Evolutionary conservation across 2,329 filamentous ascomycete species (phyloP), one percentile per base, ranked within the genome.

Genomic region (Zarea fungicola): DNA sequence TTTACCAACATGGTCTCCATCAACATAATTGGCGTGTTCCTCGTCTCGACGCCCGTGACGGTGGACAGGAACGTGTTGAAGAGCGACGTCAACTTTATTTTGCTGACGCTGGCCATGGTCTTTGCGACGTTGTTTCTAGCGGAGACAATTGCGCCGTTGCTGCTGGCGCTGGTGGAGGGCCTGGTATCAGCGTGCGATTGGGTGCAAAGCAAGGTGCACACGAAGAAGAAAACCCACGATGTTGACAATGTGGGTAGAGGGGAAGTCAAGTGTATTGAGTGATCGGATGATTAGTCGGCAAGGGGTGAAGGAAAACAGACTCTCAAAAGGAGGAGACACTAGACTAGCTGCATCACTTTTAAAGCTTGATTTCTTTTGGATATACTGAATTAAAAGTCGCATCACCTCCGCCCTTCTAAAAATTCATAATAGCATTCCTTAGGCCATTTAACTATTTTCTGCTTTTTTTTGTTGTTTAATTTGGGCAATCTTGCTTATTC

Each of bases 1-100:
- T 57, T 57, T 21, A 57, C 54, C 28, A 55, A 57, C 50, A 57
- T 57, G 54, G 44, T 54, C 10, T 54, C 52, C 16, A 51, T 55
- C 32, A 57, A 57, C 34, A 54, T 57, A n/a, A 35, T 54, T 1
- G 55, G 54, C 26, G 46, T 57, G 31, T 40, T 57, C 16, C 42
- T 57, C 16, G 55, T 57, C 1, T 56, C 54, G 21, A 54, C 50
- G 14, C 55, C 54, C 6, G 55, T 55, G 14, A 55, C 55, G 1
- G 40, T 55, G n/a, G 49, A 57, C 16, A 34, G 45, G 18, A 14
- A 50, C 10, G 51, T 56, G 19, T 48, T 54, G 22, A 42, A 34
- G 10, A 50, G 52, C 25, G 43, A 52, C 16, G 49, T 31, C 28
- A 53, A 49, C 14, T 53, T 55, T 6, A 36, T 57, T 11, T 47